These are phyloP conservation scores for Puccinia hordei DNA, from an alignment of 1,284 basidiomycete genomes.

Conservation along the genomic window DNA sequence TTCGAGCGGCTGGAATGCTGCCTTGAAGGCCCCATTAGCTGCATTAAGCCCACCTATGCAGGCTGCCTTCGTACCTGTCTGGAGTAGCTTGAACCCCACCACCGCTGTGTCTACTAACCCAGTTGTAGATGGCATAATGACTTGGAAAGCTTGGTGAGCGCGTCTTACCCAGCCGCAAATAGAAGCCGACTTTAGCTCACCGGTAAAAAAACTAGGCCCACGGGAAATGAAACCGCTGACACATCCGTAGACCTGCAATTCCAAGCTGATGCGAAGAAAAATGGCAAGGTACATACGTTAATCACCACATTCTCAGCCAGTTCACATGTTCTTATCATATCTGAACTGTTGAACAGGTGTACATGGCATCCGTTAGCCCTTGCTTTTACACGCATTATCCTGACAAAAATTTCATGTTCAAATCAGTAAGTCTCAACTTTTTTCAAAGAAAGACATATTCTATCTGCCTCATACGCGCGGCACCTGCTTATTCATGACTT, in stretches of 20 bases:
- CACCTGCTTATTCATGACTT: too few species aligned
- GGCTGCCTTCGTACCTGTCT: conserved; percentile 38
- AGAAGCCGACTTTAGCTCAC: neutral
- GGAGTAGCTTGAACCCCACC: conserved; percentile 9
- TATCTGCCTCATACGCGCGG: too few species aligned
- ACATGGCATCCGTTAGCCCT: conserved; percentile 49
- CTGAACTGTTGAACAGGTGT: conserved; percentile 13
- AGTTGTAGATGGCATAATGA: conserved; percentile 47
- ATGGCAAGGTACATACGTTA: neutral
- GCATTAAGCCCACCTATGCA: conserved; percentile 19
- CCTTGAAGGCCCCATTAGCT: conserved; percentile 19
- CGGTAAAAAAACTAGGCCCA: conserved; percentile 4
- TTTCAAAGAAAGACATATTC: neutral
- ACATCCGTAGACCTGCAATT: conserved; percentile 24
- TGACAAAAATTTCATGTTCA: conserved; percentile 38
- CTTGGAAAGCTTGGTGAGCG: conserved; percentile 39
- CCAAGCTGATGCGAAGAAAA: conserved; percentile 33
- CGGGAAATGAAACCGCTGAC: neutral
- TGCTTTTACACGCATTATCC: conserved; percentile 45
- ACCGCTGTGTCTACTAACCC: conserved; percentile 36
- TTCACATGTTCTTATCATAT: too few species aligned
- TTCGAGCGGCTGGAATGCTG: conserved; percentile 36
- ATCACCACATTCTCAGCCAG: too few species aligned
- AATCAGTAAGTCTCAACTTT: neutral
- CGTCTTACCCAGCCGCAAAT: neutral